Evolutionary conservation across 768 basidiomycete species (phyloP), one percentile per base, ranked within the genome.

Genomic region (Stropharia rugosoannulata): DNA sequence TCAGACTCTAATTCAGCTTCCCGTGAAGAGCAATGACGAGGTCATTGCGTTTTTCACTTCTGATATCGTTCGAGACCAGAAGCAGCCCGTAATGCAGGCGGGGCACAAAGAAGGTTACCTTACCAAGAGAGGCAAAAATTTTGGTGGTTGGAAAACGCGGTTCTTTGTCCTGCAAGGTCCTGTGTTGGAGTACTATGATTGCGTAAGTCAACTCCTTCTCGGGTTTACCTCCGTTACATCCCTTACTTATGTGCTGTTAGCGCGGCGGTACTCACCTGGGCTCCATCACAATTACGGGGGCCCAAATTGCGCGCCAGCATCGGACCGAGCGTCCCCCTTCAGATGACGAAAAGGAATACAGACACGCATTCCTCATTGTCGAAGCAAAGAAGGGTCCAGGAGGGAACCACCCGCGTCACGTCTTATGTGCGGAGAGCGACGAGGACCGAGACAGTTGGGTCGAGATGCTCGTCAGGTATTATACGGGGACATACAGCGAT

Each of bases 361-460:
- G 95, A 19, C 97, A 99, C 67, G 97, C 97, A 1, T 98, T 99
- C 74, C 84, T 99, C 59, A 92, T 99, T 64, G 93, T 98, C 58
- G 95, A 97, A 70, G 85, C 85, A 16, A 90, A 85, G 71, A 89
- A 83, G 59, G 84, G 80, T 2, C 84, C 88, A 2, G 81, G 82
- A 35, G 87, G 85, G 15, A 79, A 83, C 46, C 84, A 83, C 64
- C 78, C 89, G 29, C 84, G 93, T 15, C 96, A 98, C 67, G 95
- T 99, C 39, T 77, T 99, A 4, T 98, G 97, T 66, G 97, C 97
- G 0, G 94, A 97, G 73, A 97, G 93, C 66, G 97, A 99, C 71
- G 74, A 80, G 42, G 95, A 96, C 67, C 81, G 97, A 43, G 97
- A 99, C 68, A 82, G 78, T 54, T 99, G 97, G 97, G 95, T 99